Conservation (phyloP, 2,329 filamentous ascomycete genomes). For the Colletotrichum limetticola region DNA sequence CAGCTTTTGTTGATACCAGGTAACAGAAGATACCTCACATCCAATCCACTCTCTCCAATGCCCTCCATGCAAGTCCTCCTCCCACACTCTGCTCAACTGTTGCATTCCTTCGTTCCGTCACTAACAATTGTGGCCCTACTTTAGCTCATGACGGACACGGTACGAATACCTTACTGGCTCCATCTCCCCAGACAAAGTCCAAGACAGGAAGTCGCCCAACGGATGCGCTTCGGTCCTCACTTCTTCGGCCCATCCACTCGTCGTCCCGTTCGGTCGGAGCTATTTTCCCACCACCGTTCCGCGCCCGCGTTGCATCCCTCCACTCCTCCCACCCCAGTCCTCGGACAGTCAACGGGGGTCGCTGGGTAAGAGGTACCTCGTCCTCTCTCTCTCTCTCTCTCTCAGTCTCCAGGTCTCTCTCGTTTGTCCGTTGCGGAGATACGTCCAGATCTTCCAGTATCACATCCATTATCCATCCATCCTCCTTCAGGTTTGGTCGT, state of each 20-base stretch:
- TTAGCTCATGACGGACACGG: slow-evolving; percentile 23
- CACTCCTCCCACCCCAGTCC: background rate
- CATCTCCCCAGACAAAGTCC: background rate
- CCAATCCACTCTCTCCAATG: too few species aligned
- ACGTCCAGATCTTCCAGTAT: background rate
- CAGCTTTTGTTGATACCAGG: too few species aligned
- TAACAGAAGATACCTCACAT: background rate
- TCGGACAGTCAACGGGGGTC: background rate
- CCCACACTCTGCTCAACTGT: background rate
- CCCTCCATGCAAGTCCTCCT: background rate
- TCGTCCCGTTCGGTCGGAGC: slow-evolving; percentile 32
- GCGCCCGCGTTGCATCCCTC: slow-evolving; percentile 5
- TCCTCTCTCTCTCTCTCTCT: background rate
- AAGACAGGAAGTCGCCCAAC: slow-evolving; percentile 11
- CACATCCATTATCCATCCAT: background rate
- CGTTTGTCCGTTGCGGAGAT: background rate
- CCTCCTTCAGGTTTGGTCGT: background rate
- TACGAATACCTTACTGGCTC: background rate
- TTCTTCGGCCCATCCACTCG: slow-evolving; percentile 32
- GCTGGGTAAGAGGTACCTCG: background rate
- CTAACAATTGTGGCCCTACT: slow-evolving; percentile 5
- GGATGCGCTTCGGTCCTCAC: slow-evolving; percentile 30
- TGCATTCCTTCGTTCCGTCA: background rate
- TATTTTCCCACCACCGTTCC: slow-evolving; percentile 20
- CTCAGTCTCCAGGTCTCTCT: background rate